Percentiles rank a stretch among this genome's conserved stretches.
These are phyloP conservation scores for Cenchrus fungigraminus DNA, from an alignment of 176 grass and related monocot species.

Conservation along the genomic window DNA sequence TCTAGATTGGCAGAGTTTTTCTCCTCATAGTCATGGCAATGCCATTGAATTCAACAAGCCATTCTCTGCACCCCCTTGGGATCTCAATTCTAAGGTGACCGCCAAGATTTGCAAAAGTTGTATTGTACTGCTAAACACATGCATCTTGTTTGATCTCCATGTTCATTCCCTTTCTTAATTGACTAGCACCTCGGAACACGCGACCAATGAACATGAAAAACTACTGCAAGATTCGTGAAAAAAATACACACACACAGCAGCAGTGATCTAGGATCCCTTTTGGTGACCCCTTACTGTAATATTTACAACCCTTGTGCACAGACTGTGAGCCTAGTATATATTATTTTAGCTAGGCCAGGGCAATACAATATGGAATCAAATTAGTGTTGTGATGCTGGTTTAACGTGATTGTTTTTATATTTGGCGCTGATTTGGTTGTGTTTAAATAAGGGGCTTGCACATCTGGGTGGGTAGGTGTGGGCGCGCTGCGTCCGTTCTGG, in stretches of 20 bases:
- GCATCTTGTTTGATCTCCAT: constrained; percentile 47
- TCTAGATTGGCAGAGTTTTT: constrained; percentile 34
- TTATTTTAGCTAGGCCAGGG: constrained; percentile 12
- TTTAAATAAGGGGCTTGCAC: constrained; percentile 26
- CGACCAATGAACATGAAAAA: background rate
- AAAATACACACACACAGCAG: background rate
- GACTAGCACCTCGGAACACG: constrained; percentile 9
- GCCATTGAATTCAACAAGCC: constrained; percentile 38
- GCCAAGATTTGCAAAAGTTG: constrained; percentile 17
- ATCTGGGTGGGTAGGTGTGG: constrained; percentile 50
- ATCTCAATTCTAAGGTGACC: constrained; percentile 24
- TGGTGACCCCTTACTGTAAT: constrained; percentile 1
- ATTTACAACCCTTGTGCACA: background rate
- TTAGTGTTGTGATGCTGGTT: constrained; percentile 18
- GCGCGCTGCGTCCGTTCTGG: constrained; percentile 45
- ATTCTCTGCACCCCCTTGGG: background rate
- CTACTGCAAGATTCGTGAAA: constrained; percentile 5
- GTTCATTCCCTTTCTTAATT: constrained; percentile 48
- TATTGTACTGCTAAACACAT: constrained; percentile 1
- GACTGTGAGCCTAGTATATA: background rate
- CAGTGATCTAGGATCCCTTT: constrained; percentile 27
- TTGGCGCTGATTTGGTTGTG: constrained; percentile 41
- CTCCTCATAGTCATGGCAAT: constrained; percentile 20
- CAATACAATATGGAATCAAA: constrained; percentile 33
- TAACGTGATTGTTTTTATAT: constrained; percentile 12